phyloP scores from a whole-genome alignment of 345 rosid species.

The Salix purpurea region DNA sequence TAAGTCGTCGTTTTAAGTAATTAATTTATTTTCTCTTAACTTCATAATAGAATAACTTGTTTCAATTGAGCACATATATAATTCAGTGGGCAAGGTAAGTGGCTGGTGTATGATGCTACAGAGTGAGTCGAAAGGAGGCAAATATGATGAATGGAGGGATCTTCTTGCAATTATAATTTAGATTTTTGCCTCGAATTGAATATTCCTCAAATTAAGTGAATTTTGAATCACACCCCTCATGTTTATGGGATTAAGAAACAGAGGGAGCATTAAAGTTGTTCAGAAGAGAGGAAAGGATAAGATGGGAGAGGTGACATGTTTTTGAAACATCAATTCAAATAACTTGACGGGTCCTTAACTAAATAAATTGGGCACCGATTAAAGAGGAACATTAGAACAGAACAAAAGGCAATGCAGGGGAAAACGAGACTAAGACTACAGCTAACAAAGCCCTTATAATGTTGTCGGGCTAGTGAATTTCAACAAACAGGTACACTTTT shows the following conservation, averaged over 20 bases:
- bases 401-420: constrained; percentile 31
- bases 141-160: not conserved
- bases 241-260: not conserved
- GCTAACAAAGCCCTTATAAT: not conserved
- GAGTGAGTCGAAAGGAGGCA: no score
- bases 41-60: not conserved
- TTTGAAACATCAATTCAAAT: constrained; percentile 3
- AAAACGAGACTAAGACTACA: not conserved
- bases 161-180: not conserved
- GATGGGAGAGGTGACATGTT: not conserved
- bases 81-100: no score
- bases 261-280: not conserved
- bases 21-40: not conserved
- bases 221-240: not conserved
- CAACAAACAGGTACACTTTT: not conserved
- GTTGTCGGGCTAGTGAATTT: not conserved
- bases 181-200: not conserved
- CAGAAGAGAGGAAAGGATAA: not conserved
- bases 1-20: not conserved
- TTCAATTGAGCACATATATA: no score
- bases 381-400: constrained; percentile 10
- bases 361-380: constrained; percentile 8
- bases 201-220: not conserved
- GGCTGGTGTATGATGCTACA: no score
- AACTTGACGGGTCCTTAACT: constrained; percentile 3